phyloP scores from a whole-genome alignment of 139 green algal species.

The Closterium sp. region DNA sequence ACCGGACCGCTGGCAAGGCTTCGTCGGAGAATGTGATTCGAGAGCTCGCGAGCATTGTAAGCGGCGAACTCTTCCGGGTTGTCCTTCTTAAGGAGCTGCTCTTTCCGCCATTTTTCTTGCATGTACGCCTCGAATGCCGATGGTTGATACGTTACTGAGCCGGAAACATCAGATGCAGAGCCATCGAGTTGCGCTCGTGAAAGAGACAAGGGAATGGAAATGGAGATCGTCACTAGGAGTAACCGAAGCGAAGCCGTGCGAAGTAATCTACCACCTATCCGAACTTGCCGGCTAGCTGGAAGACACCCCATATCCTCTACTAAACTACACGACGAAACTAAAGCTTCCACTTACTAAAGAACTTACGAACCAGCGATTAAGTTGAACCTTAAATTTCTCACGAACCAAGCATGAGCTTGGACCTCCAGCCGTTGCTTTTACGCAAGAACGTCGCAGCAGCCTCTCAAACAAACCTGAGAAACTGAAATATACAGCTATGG shows the following conservation, averaged over 20 bases:
- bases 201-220: neutral
- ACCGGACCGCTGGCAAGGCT: neutral
- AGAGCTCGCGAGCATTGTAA: neutral
- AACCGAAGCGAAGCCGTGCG: neutral
- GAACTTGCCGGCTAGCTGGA: neutral
- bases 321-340: neutral
- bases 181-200: neutral
- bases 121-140: neutral
- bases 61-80: neutral
- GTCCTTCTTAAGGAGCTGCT: neutral
- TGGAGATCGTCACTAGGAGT: neutral
- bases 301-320: neutral
- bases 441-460: too few relatives aligned
- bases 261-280: neutral
- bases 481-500: too few relatives aligned
- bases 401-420: too few relatives aligned
- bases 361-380: neutral
- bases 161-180: neutral
- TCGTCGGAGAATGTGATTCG: neutral
- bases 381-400: neutral
- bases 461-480: neutral
- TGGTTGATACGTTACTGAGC: neutral
- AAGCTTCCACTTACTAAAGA: neutral
- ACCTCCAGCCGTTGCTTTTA: too few relatives aligned
- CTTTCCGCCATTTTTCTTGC: neutral